phyloP scores from a whole-genome alignment of 352 stramenopile genomes.

The Pythium aquatile region DNA sequence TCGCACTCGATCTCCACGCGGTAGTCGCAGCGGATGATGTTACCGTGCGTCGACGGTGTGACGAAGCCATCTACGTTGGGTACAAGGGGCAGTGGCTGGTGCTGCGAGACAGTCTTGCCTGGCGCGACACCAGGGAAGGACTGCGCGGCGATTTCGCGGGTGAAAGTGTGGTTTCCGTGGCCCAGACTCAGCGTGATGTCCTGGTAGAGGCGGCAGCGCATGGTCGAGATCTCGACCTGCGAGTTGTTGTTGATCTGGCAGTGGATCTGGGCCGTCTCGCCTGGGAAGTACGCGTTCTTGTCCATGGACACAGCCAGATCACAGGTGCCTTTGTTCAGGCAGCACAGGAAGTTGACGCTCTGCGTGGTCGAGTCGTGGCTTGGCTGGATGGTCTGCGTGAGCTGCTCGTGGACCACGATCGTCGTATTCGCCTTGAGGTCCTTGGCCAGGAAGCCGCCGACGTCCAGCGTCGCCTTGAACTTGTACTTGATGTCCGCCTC shows the following conservation, averaged over 20 bases:
- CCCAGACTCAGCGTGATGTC: slow-evolving; percentile 40
- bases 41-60: slow-evolving; percentile 46
- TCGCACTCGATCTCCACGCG: slow-evolving; percentile 65
- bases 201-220: slow-evolving; percentile 60
- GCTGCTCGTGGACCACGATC: slow-evolving; percentile 58
- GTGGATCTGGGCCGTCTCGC: slow-evolving; percentile 57
- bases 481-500: slow-evolving; percentile 76
- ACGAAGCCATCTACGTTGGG: slow-evolving; percentile 31
- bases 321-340: slow-evolving; percentile 54
- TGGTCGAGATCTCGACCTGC: slow-evolving; percentile 49
- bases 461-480: slow-evolving; percentile 67
- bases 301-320: slow-evolving; percentile 62
- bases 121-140: slow-evolving; percentile 51
- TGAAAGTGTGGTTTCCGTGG: slow-evolving; percentile 39
- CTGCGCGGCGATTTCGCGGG: slow-evolving; percentile 36
- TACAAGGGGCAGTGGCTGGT: slow-evolving; percentile 45
- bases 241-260: slow-evolving; percentile 65
- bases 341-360: slow-evolving; percentile 59
- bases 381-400: slow-evolving; percentile 39
- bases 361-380: slow-evolving; percentile 59
- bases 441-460: slow-evolving; percentile 54
- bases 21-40: slow-evolving; percentile 54
- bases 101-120: slow-evolving; percentile 37
- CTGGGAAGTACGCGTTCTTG: slow-evolving; percentile 68
- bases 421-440: slow-evolving; percentile 62